phyloP scores from a whole-genome alignment of 495 filamentous ascomycete genomes.

The Hypomontagnella monticulosa region DNA sequence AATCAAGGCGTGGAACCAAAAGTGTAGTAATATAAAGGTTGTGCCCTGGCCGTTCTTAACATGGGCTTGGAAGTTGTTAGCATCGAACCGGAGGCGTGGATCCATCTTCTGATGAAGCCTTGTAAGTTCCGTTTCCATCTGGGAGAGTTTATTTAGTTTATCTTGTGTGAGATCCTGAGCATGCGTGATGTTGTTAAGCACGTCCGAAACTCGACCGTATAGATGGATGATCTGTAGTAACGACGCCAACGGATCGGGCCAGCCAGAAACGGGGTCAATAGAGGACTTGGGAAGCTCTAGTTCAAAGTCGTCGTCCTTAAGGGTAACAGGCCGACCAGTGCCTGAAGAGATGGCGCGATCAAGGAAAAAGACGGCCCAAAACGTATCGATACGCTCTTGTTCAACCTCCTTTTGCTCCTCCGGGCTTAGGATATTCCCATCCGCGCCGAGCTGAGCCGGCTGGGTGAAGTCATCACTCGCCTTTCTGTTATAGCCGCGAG shows the following conservation, averaged over 20 bases:
- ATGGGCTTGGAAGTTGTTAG: conserved; percentile 79
- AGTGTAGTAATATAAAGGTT: conserved; percentile 87
- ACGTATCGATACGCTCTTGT: conserved; percentile 80
- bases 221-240: conserved; percentile 84
- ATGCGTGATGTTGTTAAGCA: conserved; percentile 83
- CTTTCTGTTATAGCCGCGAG: conserved; percentile 50
- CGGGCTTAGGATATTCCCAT: conserved; percentile 54
- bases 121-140: conserved; percentile 81
- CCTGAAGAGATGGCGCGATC: conserved; percentile 87
- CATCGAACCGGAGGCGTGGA: conserved; percentile 78
- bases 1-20: conserved; percentile 90
- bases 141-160: conserved; percentile 70
- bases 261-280: conserved; percentile 66
- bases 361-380: conserved; percentile 87
- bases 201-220: conserved; percentile 81
- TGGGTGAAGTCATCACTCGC: conserved; percentile 43
- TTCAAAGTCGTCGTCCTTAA: conserved; percentile 84
- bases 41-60: conserved; percentile 79
- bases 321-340: conserved; percentile 79
- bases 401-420: conserved; percentile 68
- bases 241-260: conserved; percentile 80
- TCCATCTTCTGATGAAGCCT: conserved; percentile 81
- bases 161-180: conserved; percentile 77
- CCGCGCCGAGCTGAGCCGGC: conserved; percentile 49
- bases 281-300: conserved; percentile 72